Evolutionary conservation across 768 basidiomycete genomes (phyloP).

Genomic region (Russula olivacea): DNA sequence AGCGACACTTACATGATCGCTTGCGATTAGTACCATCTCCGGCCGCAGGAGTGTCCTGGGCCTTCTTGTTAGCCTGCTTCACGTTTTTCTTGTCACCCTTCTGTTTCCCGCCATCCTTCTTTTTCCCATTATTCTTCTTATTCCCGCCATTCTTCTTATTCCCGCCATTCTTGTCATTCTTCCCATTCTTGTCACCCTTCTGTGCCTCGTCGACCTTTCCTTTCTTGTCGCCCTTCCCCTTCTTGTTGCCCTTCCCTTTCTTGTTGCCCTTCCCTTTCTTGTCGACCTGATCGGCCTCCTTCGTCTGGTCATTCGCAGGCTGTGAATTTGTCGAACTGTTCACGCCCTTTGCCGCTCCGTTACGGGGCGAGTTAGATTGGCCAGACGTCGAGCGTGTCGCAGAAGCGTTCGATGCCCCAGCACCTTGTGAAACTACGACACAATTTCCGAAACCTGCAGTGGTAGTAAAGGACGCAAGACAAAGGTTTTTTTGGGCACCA

Average conservation of each 20-base stretch:
- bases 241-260: neutral
- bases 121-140: neutral
- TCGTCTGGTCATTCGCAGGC: too few relatives aligned
- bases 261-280: neutral
- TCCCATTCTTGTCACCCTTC: neutral
- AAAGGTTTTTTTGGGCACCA: constrained; percentile 40
- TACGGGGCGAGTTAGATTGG: too few relatives aligned
- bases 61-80: too few relatives aligned
- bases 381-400: too few relatives aligned
- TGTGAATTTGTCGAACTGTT: too few relatives aligned
- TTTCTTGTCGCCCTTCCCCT: neutral
- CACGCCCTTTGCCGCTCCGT: constrained; percentile 5
- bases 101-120: neutral
- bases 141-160: neutral
- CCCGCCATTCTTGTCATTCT: neutral
- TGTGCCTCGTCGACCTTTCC: too few relatives aligned
- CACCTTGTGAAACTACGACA: constrained; percentile 39
- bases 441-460: constrained; percentile 51
- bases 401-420: neutral
- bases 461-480: constrained; percentile 48
- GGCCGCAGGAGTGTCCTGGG: too few relatives aligned
- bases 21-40: too few relatives aligned
- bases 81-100: neutral
- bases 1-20: neutral
- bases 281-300: neutral